Conservation (phyloP, 192 early-diverging fungal species). For the Cladochytrium replicatum region DNA sequence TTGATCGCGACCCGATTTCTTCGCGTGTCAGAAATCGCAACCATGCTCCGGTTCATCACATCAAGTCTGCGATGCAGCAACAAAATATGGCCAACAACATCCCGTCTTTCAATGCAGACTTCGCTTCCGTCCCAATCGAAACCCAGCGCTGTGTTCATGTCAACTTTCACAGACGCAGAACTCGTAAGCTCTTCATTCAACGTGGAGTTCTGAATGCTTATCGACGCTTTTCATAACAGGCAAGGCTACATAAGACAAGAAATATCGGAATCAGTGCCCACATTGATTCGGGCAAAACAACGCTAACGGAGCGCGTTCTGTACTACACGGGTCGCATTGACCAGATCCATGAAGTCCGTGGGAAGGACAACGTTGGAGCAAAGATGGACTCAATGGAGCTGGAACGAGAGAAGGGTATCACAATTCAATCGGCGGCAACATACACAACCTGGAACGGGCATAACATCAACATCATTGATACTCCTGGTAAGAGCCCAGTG, state of each 20-base stretch:
- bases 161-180: no score
- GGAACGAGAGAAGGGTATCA: conserved; percentile 96
- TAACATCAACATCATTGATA: conserved; percentile 90
- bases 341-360: conserved; percentile 68
- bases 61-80: no score
- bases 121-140: no score
- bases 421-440: conserved; percentile 91
- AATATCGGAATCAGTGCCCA: conserved; percentile 64
- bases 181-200: no score
- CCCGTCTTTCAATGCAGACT: no score
- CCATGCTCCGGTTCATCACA: no score
- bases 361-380: conserved; percentile 80
- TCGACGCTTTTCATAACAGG: neutral
- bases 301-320: conserved; percentile 94
- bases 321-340: conserved; percentile 94
- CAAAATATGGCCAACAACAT: no score
- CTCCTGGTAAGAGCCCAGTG: conserved; percentile 53
- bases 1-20: no score
- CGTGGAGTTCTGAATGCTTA: no score
- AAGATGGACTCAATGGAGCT: conserved; percentile 99
- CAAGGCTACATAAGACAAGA: conserved; percentile 1
- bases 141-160: no score
- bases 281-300: conserved; percentile 94
- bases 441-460: conserved; percentile 59
- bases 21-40: no score